Conservation (phyloP, 768 basidiomycete genomes). For the Leccinum ochraceum region DNA sequence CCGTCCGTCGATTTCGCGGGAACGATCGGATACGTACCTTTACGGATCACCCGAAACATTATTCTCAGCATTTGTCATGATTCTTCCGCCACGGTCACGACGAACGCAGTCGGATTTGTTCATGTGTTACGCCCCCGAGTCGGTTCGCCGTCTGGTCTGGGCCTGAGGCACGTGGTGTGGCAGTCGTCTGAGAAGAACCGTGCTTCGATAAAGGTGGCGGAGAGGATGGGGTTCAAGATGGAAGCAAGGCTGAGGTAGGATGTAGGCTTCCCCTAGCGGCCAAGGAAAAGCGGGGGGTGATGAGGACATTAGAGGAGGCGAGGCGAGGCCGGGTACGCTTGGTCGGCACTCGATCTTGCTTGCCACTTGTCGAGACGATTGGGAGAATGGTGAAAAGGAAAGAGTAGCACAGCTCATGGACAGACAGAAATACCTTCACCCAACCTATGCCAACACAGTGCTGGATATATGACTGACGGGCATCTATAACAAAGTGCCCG, state of each 20-base stretch:
- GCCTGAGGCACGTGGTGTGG: slow-evolving; percentile 65
- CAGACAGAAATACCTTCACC: neutral
- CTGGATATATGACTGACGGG: neutral
- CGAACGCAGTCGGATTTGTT: slow-evolving; percentile 51
- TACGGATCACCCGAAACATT: slow-evolving; percentile 46
- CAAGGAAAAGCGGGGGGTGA: slow-evolving; percentile 42
- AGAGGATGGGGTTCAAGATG: slow-evolving; percentile 57
- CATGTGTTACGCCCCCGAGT: slow-evolving; percentile 47
- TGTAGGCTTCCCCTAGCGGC: slow-evolving; percentile 36
- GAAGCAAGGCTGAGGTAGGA: slow-evolving; percentile 44
- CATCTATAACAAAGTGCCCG: neutral
- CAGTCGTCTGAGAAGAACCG: slow-evolving; percentile 50
- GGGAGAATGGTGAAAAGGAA: slow-evolving; percentile 18
- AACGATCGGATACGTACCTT: slow-evolving; percentile 45
- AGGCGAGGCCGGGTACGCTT: slow-evolving; percentile 21
- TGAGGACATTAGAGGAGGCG: slow-evolving; percentile 29
- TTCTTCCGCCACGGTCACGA: slow-evolving; percentile 42
- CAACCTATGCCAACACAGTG: too few species aligned
- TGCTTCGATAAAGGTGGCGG: slow-evolving; percentile 49
- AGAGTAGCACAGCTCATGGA: slow-evolving; percentile 11
- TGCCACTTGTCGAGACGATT: slow-evolving; percentile 45
- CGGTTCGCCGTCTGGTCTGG: slow-evolving; percentile 41
- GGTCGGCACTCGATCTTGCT: slow-evolving; percentile 42
- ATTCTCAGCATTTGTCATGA: too few species aligned
- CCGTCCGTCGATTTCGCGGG: slow-evolving; percentile 45